Evolutionary conservation across 2,329 filamentous ascomycete species (phyloP).

Genomic region (Cercospora janseana): DNA sequence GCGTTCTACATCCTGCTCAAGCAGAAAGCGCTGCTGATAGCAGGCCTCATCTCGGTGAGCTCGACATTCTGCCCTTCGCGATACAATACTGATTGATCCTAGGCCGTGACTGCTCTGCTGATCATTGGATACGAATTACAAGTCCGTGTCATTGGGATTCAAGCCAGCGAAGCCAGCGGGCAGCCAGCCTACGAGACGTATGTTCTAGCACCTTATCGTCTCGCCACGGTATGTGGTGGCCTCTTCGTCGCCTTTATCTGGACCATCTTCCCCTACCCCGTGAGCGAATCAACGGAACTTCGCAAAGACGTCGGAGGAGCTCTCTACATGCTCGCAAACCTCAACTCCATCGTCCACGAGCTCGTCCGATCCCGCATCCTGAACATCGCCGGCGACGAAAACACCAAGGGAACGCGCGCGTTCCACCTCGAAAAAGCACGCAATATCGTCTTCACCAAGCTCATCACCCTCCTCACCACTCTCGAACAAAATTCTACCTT

Average conservation of each 20-base stretch:
- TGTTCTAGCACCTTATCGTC: slow-evolving; percentile 66
- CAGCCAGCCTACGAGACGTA: slow-evolving; percentile 70
- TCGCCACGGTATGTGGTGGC: slow-evolving; percentile 66
- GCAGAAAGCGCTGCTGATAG: slow-evolving; percentile 61
- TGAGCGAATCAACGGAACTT: slow-evolving; percentile 68
- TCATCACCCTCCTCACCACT: slow-evolving; percentile 63
- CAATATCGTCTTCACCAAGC: slow-evolving; percentile 64
- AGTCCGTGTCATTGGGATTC: slow-evolving; percentile 62
- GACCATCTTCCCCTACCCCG: slow-evolving; percentile 72
- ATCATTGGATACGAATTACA: slow-evolving; percentile 61
- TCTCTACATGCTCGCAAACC: slow-evolving; percentile 70
- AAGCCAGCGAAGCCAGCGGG: slow-evolving; percentile 56
- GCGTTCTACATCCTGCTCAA: slow-evolving; percentile 68
- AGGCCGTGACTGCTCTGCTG: slow-evolving; percentile 53
- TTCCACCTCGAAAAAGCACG: slow-evolving; percentile 57
- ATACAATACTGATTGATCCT: neutral
- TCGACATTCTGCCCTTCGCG: neutral
- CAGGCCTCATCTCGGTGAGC: slow-evolving; percentile 55
- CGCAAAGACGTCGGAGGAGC: slow-evolving; percentile 67
- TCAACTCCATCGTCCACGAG: slow-evolving; percentile 68
- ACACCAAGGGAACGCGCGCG: slow-evolving; percentile 51
- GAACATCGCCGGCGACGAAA: slow-evolving; percentile 55
- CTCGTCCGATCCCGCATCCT: slow-evolving; percentile 62
- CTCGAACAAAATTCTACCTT: slow-evolving; percentile 64
- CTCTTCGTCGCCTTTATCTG: slow-evolving; percentile 70